Conservation (phyloP, 1,284 basidiomycete species). For the Sporisorium iseilematis-ciliati region DNA sequence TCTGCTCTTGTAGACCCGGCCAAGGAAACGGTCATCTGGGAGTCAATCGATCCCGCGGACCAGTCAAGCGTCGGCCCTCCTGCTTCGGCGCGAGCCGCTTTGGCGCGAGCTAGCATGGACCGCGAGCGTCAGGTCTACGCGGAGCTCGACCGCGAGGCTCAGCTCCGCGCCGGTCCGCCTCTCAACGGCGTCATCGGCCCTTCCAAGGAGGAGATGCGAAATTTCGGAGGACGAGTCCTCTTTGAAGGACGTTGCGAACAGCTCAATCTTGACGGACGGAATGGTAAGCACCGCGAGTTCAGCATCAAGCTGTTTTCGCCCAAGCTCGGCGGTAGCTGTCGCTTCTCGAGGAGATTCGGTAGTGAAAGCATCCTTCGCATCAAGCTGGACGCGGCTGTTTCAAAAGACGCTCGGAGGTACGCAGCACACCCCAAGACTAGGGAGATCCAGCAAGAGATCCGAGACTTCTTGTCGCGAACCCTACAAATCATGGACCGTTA, state of each 20-base stretch:
- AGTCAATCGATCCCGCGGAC: not conserved
- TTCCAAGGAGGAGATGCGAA: slow-evolving; percentile 30
- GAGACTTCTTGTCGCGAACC: slow-evolving; percentile 17
- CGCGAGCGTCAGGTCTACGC: slow-evolving; percentile 19
- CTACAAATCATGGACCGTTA: slow-evolving; percentile 41
- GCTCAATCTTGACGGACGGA: slow-evolving; percentile 9
- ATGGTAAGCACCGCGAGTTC: slow-evolving; percentile 12
- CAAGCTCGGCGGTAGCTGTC: slow-evolving; percentile 36
- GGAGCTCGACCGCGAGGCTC: slow-evolving; percentile 38
- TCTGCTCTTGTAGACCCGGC: slow-evolving; percentile 14
- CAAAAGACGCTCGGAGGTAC: slow-evolving; percentile 27
- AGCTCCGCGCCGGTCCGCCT: slow-evolving; percentile 7
- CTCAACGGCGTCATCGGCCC: slow-evolving; percentile 39
- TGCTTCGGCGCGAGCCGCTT: slow-evolving; percentile 17
- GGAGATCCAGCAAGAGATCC: slow-evolving; percentile 36
- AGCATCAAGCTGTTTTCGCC: slow-evolving; percentile 32
- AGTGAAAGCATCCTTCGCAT: slow-evolving; percentile 38
- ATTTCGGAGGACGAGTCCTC: slow-evolving; percentile 33
- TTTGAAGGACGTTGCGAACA: slow-evolving; percentile 35
- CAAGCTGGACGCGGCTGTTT: slow-evolving; percentile 30
- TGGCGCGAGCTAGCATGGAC: slow-evolving; percentile 20
- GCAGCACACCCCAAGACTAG: slow-evolving; percentile 12
- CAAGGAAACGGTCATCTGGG: slow-evolving; percentile 28
- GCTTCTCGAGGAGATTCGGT: slow-evolving; percentile 42
- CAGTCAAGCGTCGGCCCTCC: not conserved